Conservation (phyloP, 2,329 filamentous ascomycete species). For the Fusarium brevicatenulatum region DNA sequence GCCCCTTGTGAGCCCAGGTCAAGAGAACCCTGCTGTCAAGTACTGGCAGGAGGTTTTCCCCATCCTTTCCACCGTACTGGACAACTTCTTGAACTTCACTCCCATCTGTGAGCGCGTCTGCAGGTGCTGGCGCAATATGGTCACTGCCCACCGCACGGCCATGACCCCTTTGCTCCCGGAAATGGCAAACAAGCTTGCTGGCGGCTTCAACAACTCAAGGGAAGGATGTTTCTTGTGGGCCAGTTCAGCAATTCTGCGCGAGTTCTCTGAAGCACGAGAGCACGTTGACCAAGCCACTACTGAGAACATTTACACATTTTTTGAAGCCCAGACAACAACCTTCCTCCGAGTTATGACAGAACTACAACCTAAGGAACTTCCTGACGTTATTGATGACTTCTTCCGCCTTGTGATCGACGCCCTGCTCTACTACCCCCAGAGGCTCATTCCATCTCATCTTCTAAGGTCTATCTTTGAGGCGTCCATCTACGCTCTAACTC, state of each 20-base stretch:
- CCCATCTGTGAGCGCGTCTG: constrained; percentile 95
- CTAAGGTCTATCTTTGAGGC: constrained; percentile 88
- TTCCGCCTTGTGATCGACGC: constrained; percentile 94
- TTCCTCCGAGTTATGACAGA: constrained; percentile 92
- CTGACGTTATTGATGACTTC: constrained; percentile 92
- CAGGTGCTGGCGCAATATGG: constrained; percentile 95
- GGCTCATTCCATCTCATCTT: constrained; percentile 81
- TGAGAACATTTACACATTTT: constrained; percentile 91
- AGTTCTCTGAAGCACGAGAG: constrained; percentile 92
- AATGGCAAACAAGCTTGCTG: constrained; percentile 88
- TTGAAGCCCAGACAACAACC: constrained; percentile 89
- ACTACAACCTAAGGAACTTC: constrained; percentile 77
- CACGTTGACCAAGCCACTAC: constrained; percentile 84
- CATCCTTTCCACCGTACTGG: constrained; percentile 84
- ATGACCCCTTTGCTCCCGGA: constrained; percentile 86
- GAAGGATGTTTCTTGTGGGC: constrained; percentile 99
- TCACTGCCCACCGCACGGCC: constrained; percentile 91
- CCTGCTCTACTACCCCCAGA: constrained; percentile 89
- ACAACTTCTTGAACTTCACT: constrained; percentile 85
- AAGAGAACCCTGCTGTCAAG: constrained; percentile 90
- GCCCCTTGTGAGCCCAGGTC: constrained; percentile 75
- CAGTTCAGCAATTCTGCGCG: constrained; percentile 90
- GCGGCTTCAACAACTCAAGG: constrained; percentile 83
- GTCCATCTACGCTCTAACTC: constrained; percentile 82
- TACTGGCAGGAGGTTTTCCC: constrained; percentile 97